A percentile compares a stretch with the other conserved stretches of the same genome.
Conservation (phyloP, 164 flowering plant species). For the Vitis riparia region DNA sequence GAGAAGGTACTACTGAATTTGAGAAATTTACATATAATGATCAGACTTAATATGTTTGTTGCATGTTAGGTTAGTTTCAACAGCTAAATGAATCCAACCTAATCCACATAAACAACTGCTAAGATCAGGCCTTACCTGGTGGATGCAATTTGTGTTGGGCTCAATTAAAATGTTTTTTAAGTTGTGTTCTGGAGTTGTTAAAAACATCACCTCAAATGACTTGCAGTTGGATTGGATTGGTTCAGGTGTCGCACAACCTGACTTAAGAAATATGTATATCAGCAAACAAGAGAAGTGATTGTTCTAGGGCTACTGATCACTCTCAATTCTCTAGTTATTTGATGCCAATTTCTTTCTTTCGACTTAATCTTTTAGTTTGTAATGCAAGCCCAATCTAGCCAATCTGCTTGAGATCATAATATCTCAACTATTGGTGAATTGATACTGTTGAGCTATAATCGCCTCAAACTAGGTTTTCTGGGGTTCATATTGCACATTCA, state of each 20-base stretch:
- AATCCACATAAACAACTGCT: too few species aligned
- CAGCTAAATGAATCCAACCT: too few species aligned
- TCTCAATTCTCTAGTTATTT: neutral
- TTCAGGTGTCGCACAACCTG: neutral
- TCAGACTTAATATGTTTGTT: too few species aligned
- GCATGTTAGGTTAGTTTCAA: too few species aligned
- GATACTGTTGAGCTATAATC: neutral
- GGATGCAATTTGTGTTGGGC: too few species aligned
- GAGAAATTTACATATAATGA: neutral
- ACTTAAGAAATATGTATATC: neutral
- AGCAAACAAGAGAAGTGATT: neutral
- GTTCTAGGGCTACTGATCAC: neutral
- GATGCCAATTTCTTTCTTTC: neutral
- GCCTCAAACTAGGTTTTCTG: neutral
- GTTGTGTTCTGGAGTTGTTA: too few species aligned
- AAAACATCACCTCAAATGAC: neutral
- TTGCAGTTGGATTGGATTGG: neutral
- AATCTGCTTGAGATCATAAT: neutral
- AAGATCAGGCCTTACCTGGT: too few species aligned
- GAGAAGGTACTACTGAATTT: conserved; percentile 42
- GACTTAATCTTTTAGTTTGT: neutral
- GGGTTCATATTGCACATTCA: too few species aligned
- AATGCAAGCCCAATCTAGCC: neutral
- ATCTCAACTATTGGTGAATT: neutral
- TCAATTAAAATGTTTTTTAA: too few species aligned